Percentiles rank a stretch among this genome's conserved stretches.
Conservation (phyloP, 331 rosid genomes). For the Acacia pycnantha region DNA sequence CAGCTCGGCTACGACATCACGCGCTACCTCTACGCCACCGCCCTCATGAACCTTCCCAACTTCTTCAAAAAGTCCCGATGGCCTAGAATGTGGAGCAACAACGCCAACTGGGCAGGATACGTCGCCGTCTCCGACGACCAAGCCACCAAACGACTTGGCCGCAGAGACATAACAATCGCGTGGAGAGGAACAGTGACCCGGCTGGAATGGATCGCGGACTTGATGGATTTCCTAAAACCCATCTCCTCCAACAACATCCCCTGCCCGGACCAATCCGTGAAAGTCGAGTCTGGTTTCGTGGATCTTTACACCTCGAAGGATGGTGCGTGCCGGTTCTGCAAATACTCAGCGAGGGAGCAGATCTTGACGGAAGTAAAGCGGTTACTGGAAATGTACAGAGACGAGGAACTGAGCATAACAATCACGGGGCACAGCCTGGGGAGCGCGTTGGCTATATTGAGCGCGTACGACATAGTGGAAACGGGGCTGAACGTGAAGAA, state of each 20-base stretch:
- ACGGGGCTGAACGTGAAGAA: constrained; percentile 48
- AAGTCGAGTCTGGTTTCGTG: constrained; percentile 74
- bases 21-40: constrained; percentile 79
- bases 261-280: constrained; percentile 55
- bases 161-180: constrained; percentile 65
- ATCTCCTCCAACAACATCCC: constrained; percentile 42
- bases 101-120: constrained; percentile 88
- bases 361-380: constrained; percentile 55
- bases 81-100: constrained; percentile 78
- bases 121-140: constrained; percentile 68
- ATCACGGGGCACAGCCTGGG: constrained; percentile 85
- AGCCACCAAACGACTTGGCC: constrained; percentile 40
- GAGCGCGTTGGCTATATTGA: constrained; percentile 64
- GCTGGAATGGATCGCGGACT: constrained; percentile 73
- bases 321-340: constrained; percentile 46
- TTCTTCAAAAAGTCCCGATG: constrained; percentile 82
- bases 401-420: constrained; percentile 75
- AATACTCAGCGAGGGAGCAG: constrained; percentile 77
- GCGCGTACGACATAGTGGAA: constrained; percentile 70
- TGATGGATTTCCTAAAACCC: constrained; percentile 72
- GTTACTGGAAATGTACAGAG: constrained; percentile 34
- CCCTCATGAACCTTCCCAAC: constrained; percentile 69
- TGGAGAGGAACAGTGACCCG: constrained; percentile 83
- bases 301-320: constrained; percentile 69
- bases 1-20: constrained; percentile 51